Base-by-base conservation (phyloP, 495 filamentous ascomycete species). In the Delitschia confertaspora region DNA sequence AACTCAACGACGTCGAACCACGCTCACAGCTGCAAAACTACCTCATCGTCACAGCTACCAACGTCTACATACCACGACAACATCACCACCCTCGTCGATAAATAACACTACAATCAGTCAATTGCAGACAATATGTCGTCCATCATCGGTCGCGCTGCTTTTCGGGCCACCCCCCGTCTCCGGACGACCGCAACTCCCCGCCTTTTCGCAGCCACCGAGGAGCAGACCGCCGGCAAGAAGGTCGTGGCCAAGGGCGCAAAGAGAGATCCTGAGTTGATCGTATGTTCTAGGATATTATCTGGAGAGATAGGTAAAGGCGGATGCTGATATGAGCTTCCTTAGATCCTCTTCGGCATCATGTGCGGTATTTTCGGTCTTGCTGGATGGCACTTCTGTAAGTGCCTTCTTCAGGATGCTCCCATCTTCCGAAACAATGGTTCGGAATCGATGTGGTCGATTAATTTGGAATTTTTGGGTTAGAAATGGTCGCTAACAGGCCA, bases 311-410 rank as follows among this genome's bases (percentile, higher is more conserved):
- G 30, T 16, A 29, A 17, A 21, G 16, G 38, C 29, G 23, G 35
- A 33, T 11, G 42, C 36, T 47, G 66, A 70, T 32, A 60, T 60
- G 63, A 68, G 22, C 33, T 20, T 23, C 51, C 53, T n/a, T n/a
- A 98, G 91, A 78, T 95, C 56, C 79, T 98, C 38, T 71, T 87
- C 47, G 84, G 77, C 58, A 80, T 98, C 56, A 95, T 98, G 93
- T 80, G 83, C 46, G 78, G 80, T 60, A 83, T 83, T 57, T 83
- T 94, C 57, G 75, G 78, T 42, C 74, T 91, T 60, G 93, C 83
- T 44, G 91, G 91, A 57, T 94, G 78, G 78, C 81, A 83, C 67
- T 86, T 87, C 51, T 78, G 78, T 80, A 69, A 18, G 5, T 21
- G 13, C 11, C 11, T 25, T 16, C 33, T 27, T 20, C 22, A 19